These are phyloP conservation scores for Ceratocystiopsis sp. DNA, from an alignment of 2,329 filamentous ascomycete species.

Conservation along the genomic window DNA sequence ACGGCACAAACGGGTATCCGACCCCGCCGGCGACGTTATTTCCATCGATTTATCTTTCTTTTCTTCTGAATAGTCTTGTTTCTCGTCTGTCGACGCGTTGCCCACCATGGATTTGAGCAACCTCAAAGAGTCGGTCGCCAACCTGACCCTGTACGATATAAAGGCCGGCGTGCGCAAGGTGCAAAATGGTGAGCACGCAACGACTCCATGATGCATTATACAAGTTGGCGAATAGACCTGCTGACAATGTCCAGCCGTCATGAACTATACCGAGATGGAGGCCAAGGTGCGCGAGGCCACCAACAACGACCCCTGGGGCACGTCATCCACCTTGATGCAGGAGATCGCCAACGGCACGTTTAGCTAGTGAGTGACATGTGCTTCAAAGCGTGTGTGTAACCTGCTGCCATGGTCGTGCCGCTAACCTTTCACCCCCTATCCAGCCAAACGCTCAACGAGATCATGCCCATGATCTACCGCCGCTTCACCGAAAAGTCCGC, in stretches of 20 bases:
- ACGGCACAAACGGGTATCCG: too few species aligned
- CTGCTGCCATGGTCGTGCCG: too few species aligned
- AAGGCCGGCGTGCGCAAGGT: conserved; percentile 91
- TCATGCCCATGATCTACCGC: conserved; percentile 99
- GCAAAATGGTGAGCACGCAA: conserved; percentile 64
- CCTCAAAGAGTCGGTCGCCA: conserved; percentile 72
- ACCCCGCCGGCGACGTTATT: too few species aligned
- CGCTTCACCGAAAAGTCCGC: conserved; percentile 96
- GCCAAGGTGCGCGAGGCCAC: conserved; percentile 83
- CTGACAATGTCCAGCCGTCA: conserved; percentile 47
- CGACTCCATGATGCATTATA: neutral
- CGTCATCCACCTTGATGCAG: conserved; percentile 73
- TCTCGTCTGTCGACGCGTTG: neutral
- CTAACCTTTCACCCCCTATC: too few species aligned
- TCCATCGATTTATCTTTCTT: too few species aligned
- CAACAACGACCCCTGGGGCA: conserved; percentile 97
- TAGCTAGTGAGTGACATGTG: conserved; percentile 42
- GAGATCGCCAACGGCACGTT: conserved; percentile 97
- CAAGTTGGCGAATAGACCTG: too few species aligned
- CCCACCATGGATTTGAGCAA: conserved; percentile 67
- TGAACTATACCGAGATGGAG: conserved; percentile 74
- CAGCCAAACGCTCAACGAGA: conserved; percentile 80
- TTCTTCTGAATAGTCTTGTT: neutral
- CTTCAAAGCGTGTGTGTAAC: too few species aligned
- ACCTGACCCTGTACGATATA: conserved; percentile 85